phyloP scores from a whole-genome alignment of 208 protist genomes.

The Entamoeba histolytica region DNA sequence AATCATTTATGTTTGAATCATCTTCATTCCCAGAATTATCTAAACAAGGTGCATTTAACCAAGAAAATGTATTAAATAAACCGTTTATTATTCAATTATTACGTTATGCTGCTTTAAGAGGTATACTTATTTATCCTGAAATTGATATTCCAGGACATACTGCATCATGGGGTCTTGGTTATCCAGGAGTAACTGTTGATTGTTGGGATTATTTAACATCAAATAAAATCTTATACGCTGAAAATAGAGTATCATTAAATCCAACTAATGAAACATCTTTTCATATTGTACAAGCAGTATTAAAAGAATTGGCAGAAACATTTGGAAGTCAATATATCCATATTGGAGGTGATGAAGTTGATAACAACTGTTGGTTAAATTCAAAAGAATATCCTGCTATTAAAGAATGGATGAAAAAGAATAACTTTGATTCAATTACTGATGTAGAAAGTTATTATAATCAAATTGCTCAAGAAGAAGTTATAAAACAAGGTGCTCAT shows the following conservation, averaged over 20 bases:
- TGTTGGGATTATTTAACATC: background rate
- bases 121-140: slow-evolving; percentile 14
- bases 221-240: background rate
- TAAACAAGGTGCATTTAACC: slow-evolving; percentile 19
- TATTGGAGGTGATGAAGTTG: slow-evolving; percentile 18
- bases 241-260: slow-evolving; percentile 4
- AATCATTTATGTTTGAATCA: slow-evolving; percentile 37
- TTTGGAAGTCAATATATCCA: slow-evolving; percentile 7
- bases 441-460: background rate
- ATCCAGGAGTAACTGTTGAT: background rate
- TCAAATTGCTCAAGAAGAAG: background rate
- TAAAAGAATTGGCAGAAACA: background rate
- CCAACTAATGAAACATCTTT: background rate
- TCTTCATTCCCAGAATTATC: slow-evolving; percentile 20
- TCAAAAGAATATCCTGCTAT: background rate
- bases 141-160: slow-evolving; percentile 11
- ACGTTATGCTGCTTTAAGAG: background rate
- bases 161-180: slow-evolving; percentile 1
- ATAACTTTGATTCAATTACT: background rate
- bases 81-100: slow-evolving; percentile 22
- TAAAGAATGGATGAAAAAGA: background rate
- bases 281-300: background rate
- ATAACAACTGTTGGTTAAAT: background rate
- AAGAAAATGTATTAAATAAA: slow-evolving; percentile 8
- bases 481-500: background rate